A percentile compares a stretch with the other conserved stretches of the same genome.
Evolutionary conservation across 176 grass and related monocot genomes (phyloP).

Genomic region (Bonia amplexicaulis): DNA sequence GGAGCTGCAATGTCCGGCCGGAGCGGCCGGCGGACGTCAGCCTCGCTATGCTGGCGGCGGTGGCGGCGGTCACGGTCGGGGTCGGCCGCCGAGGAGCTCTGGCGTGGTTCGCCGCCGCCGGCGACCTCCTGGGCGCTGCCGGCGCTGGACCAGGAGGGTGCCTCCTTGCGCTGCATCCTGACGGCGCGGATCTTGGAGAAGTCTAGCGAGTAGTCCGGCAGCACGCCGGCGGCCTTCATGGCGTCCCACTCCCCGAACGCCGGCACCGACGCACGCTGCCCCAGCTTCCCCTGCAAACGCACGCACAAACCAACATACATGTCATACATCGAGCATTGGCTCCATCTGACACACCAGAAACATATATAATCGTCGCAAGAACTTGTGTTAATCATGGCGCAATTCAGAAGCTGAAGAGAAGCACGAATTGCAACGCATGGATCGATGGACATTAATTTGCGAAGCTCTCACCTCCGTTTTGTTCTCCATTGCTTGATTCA

Average conservation of each 20-base stretch:
- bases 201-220: conserved; percentile 66
- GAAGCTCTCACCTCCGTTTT: background rate
- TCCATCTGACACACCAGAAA: background rate
- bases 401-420: background rate
- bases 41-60: background rate
- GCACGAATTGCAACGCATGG: background rate
- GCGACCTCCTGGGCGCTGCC: conserved; percentile 10
- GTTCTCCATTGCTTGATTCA: background rate
- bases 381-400: background rate
- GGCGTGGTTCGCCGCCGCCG: background rate
- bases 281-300: background rate
- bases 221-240: conserved; percentile 31
- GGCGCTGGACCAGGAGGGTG: conserved; percentile 46
- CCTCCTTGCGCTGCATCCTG: conserved; percentile 51
- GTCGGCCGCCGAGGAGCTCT: background rate
- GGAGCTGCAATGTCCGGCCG: background rate
- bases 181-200: conserved; percentile 67
- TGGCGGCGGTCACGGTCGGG: background rate
- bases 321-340: too few species aligned
- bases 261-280: conserved; percentile 48
- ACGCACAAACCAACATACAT: too few species aligned
- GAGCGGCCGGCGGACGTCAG: conserved; percentile 13
- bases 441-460: background rate
- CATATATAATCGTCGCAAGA: background rate
- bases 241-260: conserved; percentile 73